Base-by-base conservation (phyloP, 495 filamentous ascomycete species). In the Hypoxylon lenormandii region DNA sequence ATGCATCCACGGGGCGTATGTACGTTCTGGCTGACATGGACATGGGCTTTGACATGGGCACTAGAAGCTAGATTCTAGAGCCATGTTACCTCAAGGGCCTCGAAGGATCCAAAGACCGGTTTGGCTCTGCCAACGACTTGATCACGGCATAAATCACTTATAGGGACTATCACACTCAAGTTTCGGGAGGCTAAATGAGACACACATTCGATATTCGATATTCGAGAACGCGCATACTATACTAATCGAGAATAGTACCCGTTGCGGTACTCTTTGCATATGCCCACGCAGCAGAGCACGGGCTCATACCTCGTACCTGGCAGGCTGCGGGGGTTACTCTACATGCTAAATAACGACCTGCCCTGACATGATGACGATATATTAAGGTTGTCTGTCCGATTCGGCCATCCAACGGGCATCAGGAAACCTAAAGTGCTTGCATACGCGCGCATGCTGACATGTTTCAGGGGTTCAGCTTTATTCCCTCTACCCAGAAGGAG, bases 1-100 rank as follows among this genome's bases (percentile, higher is more conserved):
- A 66, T 70, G 67, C 67, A 66, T 58, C 52, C 21, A 30, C 42
- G 40, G 11, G 68, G 62, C 68, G 57, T 62, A 33, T 33, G 30
- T 7, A 2, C 23, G 2, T 4, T 33, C 3, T 33, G 63, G 62
- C 52, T 47, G 30, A 23, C 48, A 40, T 26, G 55, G 42, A 33
- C 21, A 13, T 46, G 11, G 22, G 26, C 16, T 11, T 37, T 52
- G 26, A 28, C 26, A 28, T 3, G 26, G 26, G 26, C 26, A 28
- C 7, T 7, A 28, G 26, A 33, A 33, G 30, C 30, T 33, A 33
- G 30, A 33, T 7, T 33, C 6, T 21, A 8, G 8, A 45, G 42
- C 42, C 16, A 45, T 45, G 42, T 16, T 45, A 45, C 42, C 42
- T 16, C 16, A 45, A 45, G 42, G 42, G 42, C 42, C 42, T 45